These are phyloP conservation scores for Annona squamosa DNA, from an alignment of 164 flowering plant genomes.

Conservation along the genomic window DNA sequence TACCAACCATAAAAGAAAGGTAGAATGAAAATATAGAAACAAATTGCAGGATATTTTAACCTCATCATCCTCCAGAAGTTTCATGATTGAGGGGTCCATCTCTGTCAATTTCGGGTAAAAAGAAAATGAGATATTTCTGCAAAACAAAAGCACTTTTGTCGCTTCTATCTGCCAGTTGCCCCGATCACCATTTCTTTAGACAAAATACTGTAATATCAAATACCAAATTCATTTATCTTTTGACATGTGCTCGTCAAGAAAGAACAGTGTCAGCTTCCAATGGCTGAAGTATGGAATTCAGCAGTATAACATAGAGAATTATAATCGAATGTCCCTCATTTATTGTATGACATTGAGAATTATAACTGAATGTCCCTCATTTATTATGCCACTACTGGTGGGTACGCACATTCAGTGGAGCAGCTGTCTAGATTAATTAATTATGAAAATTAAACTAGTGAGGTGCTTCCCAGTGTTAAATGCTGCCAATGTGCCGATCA, in stretches of 20 bases:
- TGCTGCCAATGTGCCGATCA: no score
- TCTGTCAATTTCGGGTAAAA: background rate
- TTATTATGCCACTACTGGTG: no score
- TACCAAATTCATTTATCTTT: background rate
- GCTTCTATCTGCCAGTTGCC: background rate
- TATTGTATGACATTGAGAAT: background rate
- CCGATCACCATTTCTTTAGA: background rate
- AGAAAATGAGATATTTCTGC: background rate
- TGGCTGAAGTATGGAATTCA: background rate
- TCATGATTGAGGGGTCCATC: constrained; percentile 85
- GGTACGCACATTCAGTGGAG: background rate
- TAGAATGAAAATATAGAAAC: background rate
- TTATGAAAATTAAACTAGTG: no score
- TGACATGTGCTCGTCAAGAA: background rate
- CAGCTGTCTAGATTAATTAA: background rate
- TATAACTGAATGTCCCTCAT: background rate
- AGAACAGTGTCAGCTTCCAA: background rate
- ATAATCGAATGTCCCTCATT: background rate
- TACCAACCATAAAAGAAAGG: background rate
- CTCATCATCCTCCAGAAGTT: constrained; percentile 92
- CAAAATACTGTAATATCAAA: background rate
- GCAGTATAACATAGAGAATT: background rate
- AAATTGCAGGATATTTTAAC: constrained; percentile 21
- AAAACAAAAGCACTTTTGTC: background rate
- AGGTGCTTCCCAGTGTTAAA: no score